Base-by-base conservation (phyloP, 371 early-diverging fungal species). In the Phascolomyces articulosus region DNA sequence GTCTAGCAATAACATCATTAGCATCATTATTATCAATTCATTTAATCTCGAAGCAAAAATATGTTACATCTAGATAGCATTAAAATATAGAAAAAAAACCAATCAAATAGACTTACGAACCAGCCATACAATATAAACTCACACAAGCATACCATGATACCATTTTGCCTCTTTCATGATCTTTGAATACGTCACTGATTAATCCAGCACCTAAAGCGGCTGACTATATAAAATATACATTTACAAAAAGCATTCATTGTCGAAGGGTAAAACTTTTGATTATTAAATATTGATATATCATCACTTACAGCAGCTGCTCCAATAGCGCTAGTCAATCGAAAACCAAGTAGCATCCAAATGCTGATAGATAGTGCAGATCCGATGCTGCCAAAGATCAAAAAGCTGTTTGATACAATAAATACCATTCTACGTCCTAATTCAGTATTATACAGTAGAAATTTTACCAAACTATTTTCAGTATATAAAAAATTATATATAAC, bases 161-260 rank as follows among this genome's bases (percentile, higher is more conserved):
- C 47, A 74, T 78, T 26, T 67, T 59, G 4, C 82, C 82, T 18
- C 78, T 66, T 56, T 82, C 70, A 47, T 64, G 58, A 9, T 75
- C 69, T 11, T 73, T 68, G 53, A 75, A 82, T 20, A 79, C 72
- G 54, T 82, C 82, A 10, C 71, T 63, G n/a, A 82, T 73, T 2
- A 79, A 79, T 13, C 78, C 82, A 34, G 82, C 79, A 2, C 82
- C 82, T 67, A 77, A 64, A 4, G 77, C 75, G n/a, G n/a, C n/a
- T n/a, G n/a, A n/a, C n/a, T n/a, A n/a, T n/a, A n/a, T n/a, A n/a
- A n/a, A n/a, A n/a, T n/a, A n/a, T n/a, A n/a, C n/a, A n/a, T n/a
- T n/a, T n/a, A n/a, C n/a, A n/a, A n/a, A n/a, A n/a, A n/a, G n/a
- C n/a, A n/a, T n/a, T n/a, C n/a, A n/a, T n/a, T n/a, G n/a, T n/a